Percentiles rank a stretch among this genome's conserved stretches.
These are phyloP conservation scores for Balamuthia mandrillaris DNA, from an alignment of 208 protist species.

Conservation along the genomic window DNA sequence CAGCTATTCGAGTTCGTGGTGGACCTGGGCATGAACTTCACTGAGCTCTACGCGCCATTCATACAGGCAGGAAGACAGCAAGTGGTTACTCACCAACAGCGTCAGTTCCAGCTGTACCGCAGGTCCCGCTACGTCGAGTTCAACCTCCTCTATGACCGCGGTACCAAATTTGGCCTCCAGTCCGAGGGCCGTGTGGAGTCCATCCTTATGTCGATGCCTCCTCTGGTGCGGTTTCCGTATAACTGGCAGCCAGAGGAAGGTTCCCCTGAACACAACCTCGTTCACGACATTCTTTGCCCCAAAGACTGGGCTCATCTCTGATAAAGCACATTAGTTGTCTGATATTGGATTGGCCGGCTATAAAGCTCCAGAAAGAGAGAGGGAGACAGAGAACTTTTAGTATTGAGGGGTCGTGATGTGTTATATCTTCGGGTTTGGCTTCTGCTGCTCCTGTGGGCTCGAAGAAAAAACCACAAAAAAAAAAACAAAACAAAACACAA, in stretches of 20 bases:
- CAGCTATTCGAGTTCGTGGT: conserved; percentile 71
- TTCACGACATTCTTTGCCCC: neutral
- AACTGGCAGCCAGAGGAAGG: conserved; percentile 43
- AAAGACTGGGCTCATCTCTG: neutral
- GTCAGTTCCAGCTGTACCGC: conserved; percentile 78
- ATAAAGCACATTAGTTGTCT: neutral
- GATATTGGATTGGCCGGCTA: neutral
- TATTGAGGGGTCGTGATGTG: neutral
- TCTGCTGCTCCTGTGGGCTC: too few species aligned
- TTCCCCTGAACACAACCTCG: conserved; percentile 43
- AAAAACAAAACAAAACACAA: neutral
- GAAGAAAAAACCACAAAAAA: neutral
- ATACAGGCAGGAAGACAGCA: conserved; percentile 46
- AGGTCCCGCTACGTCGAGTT: conserved; percentile 80
- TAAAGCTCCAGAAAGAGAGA: neutral
- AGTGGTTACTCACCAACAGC: conserved; percentile 44
- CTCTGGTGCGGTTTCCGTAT: conserved; percentile 53
- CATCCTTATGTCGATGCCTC: conserved; percentile 83
- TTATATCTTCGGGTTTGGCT: neutral
- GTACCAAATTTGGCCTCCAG: conserved; percentile 83
- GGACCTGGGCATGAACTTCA: conserved; percentile 65
- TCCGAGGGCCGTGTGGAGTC: conserved; percentile 78
- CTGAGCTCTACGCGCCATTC: conserved; percentile 73
- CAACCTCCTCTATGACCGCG: conserved; percentile 71
- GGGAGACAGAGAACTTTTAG: too few species aligned